These are phyloP conservation scores for Vickermania ingenoplastis DNA, from an alignment of 208 protist genomes.

Conservation along the genomic window DNA sequence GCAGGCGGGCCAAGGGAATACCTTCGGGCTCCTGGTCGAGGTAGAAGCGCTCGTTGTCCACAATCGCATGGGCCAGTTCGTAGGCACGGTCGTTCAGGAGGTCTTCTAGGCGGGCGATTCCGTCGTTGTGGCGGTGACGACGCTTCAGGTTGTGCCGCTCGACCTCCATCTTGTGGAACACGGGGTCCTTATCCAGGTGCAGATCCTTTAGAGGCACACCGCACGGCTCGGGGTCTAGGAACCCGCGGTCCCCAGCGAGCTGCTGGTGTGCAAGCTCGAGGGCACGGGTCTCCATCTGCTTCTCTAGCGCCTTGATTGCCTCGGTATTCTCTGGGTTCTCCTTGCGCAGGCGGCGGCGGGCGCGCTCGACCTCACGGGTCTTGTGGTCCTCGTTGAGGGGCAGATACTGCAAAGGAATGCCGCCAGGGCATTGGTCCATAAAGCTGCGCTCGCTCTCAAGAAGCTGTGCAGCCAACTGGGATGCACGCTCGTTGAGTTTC, in stretches of 20 bases:
- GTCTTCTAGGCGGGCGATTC: slow-evolving; percentile 31
- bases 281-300: slow-evolving; percentile 48
- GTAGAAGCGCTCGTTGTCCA: slow-evolving; percentile 48
- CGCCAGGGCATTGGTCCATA: slow-evolving; percentile 48
- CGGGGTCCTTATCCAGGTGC: slow-evolving; percentile 36
- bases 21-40: slow-evolving; percentile 73
- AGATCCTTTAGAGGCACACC: slow-evolving; percentile 61
- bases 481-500: slow-evolving; percentile 43
- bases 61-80: slow-evolving; percentile 49
- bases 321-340: slow-evolving; percentile 15
- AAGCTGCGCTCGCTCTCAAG: slow-evolving; percentile 56
- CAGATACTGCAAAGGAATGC: slow-evolving; percentile 48
- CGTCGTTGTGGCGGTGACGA: slow-evolving; percentile 5
- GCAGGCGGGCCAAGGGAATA: slow-evolving; percentile 44
- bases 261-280: slow-evolving; percentile 40
- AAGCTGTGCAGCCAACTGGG: slow-evolving; percentile 31
- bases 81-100: slow-evolving; percentile 36
- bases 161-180: slow-evolving; percentile 52
- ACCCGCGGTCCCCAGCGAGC: slow-evolving; percentile 49
- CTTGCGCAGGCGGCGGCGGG: slow-evolving; percentile 30
- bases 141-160: slow-evolving; percentile 22
- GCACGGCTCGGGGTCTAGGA: slow-evolving; percentile 48
- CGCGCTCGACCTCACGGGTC: slow-evolving; percentile 57
- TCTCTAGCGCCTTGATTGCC: slow-evolving; percentile 36
- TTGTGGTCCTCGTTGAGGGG: slow-evolving; percentile 52